Base-by-base conservation (phyloP, 2,329 filamentous ascomycete genomes). In the Botrytis cinerea region DNA sequence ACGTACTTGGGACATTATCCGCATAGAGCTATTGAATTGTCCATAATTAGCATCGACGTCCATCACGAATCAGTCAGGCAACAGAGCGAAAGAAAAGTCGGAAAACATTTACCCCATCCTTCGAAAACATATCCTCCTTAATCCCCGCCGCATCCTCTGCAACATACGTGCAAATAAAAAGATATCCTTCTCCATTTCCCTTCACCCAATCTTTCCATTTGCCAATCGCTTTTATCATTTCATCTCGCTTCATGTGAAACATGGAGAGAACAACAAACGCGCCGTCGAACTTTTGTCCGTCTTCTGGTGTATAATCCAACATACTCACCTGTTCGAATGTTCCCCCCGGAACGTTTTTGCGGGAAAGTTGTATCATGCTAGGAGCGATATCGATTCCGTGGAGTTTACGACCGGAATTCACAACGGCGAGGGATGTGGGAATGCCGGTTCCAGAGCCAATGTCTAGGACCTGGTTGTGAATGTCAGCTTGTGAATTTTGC, bases 111-210 rank as follows among this genome's bases (percentile, higher is more conserved):
- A 66, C 62, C 32, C 20, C 48, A n/a, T 68, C 48, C 18, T 57
- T 48, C 28, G 40, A 38, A 43, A 43, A 25, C 66, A 68, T 43
- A 10, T 25, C 48, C 38, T 40, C 66, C 18, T 45, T 8, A 38
- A 62, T 32, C 35, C 38, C 12, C 18, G 22, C 10, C 66, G 28
- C 20, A 68, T 68, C 66, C n/a, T 68, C 66, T 9, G 66, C 66
- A 4, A 25, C 54, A 25, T 32, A 7, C 2, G 66, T 57, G 9
- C 64, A 25, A 4, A 68, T 22, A 43, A 68, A 68, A 4, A 57
- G 2, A 18, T n/a, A 38, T 2, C 46, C 64, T 18, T 48, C 48
- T 7, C 46, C 64, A 2, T 35, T 22, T 8, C 28, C 64, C 35
- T 40, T 67, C 5, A 68, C 35, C 64, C 64, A 54, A 20, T 18